phyloP scores from a whole-genome alignment of 169 alveolate genomes.

The Cryptosporidium xiaoi region DNA sequence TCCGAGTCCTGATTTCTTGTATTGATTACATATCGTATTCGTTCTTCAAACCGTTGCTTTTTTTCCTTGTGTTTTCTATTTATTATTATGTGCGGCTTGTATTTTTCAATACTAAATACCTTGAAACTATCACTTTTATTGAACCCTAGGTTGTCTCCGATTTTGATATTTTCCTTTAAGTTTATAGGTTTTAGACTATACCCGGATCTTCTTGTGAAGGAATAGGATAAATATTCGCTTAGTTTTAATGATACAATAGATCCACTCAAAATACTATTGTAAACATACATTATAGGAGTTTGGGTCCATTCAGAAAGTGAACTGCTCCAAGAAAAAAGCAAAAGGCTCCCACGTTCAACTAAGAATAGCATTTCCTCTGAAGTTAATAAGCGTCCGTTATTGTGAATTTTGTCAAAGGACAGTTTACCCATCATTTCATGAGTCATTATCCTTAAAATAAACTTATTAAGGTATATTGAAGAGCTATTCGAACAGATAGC shows the following conservation, averaged over 20 bases:
- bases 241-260: background rate
- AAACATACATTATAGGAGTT: conserved; percentile 36
- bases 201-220: conserved; percentile 57
- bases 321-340: conserved; percentile 60
- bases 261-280: background rate
- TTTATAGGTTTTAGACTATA: background rate
- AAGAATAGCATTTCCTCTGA: conserved; percentile 42
- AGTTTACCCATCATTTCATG: conserved; percentile 2
- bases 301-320: conserved; percentile 23
- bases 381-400: conserved; percentile 17
- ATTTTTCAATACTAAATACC: too few species aligned
- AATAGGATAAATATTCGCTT: conserved; percentile 28
- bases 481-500: background rate
- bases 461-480: background rate
- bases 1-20: background rate
- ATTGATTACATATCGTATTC: too few species aligned
- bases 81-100: too few species aligned
- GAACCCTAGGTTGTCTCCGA: background rate
- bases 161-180: background rate
- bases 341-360: conserved; percentile 59
- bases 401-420: background rate
- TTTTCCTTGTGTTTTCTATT: too few species aligned
- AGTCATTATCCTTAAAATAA: background rate
- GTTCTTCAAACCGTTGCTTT: too few species aligned
- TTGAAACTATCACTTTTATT: background rate